Evolutionary conservation across 108 stramenopile genomes (phyloP).

Genomic region (Cyclotella distinguenda): DNA sequence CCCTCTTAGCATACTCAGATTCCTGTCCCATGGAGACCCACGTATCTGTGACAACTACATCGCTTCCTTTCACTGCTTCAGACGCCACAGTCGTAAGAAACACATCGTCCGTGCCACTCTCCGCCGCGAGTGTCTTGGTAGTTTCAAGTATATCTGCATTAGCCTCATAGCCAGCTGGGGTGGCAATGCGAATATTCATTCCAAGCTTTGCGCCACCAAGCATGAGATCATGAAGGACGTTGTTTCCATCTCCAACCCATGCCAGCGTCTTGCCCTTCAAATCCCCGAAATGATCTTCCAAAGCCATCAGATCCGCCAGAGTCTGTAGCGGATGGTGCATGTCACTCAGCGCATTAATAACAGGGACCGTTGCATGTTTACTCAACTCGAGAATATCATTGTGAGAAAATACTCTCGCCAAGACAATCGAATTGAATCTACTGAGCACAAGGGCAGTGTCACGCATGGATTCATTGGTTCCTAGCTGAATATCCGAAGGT

Average conservation of each 20-base stretch:
- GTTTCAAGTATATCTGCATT: constrained; percentile 67
- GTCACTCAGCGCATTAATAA: constrained; percentile 96
- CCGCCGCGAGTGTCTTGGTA: constrained; percentile 58
- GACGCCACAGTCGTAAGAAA: constrained; percentile 70
- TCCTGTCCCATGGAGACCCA: constrained; percentile 99
- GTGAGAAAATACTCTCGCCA: constrained; percentile 93
- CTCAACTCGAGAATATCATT: constrained; percentile 80
- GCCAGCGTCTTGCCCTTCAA: constrained; percentile 86
- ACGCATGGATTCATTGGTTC: constrained; percentile 93
- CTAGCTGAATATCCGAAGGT: constrained; percentile 93
- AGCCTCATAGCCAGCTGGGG: constrained; percentile 89
- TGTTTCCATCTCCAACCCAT: constrained; percentile 99
- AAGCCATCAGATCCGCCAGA: constrained; percentile 94
- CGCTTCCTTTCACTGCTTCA: constrained; percentile 86
- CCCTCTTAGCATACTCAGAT: constrained; percentile 84
- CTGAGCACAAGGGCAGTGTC: constrained; percentile 90
- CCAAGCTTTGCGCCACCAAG: constrained; percentile 88
- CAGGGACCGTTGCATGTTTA: constrained; percentile 82
- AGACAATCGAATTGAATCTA: constrained; percentile 89
- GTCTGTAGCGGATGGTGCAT: constrained; percentile 97
- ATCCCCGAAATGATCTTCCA: constrained; percentile 90
- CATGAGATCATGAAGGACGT: constrained; percentile 96
- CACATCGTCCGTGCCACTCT: constrained; percentile 58
- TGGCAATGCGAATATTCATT: constrained; percentile 93
- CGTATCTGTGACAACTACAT: constrained; percentile 96